phyloP scores from a whole-genome alignment of 2,329 filamentous ascomycete species.

The Sporothrix variecibatus region DNA sequence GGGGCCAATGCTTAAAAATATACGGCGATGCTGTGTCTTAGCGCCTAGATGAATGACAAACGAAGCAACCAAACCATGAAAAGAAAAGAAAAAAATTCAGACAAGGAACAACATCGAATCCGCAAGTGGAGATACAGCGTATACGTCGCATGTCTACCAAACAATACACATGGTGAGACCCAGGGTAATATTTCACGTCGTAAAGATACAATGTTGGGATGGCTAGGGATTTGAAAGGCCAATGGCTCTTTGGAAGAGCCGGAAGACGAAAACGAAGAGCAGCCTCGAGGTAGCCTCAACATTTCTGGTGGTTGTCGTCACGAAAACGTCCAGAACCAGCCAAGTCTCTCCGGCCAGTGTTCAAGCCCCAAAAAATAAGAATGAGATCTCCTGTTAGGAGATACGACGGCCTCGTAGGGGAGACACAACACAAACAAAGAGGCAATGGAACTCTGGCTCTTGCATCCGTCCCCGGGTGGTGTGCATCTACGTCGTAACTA shows the following conservation, averaged over 20 bases:
- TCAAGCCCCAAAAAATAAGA: not conserved
- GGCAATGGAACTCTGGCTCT: not conserved
- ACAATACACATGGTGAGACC: not conserved
- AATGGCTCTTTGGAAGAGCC: not conserved
- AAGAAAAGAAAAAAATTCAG: not conserved
- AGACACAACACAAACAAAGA: not conserved
- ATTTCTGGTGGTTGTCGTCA: not conserved
- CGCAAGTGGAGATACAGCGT: not conserved
- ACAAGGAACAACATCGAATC: not conserved
- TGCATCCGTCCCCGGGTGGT: no score
- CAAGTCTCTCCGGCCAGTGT: no score
- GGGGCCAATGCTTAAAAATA: constrained; percentile 14
- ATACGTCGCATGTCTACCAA: not conserved
- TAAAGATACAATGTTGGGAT: not conserved
- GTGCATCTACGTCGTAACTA: no score
- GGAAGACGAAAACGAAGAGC: not conserved
- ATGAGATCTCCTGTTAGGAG: not conserved
- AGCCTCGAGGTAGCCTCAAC: not conserved
- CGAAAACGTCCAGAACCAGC: not conserved
- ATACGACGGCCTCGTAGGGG: not conserved
- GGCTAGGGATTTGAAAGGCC: not conserved
- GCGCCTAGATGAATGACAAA: not conserved
- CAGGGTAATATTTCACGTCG: not conserved
- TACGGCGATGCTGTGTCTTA: not conserved
- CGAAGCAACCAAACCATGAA: not conserved